Evolutionary conservation across 306 rosid species (phyloP), one percentile per base, ranked within the genome.

Genomic region (Prinsepia uniflora): DNA sequence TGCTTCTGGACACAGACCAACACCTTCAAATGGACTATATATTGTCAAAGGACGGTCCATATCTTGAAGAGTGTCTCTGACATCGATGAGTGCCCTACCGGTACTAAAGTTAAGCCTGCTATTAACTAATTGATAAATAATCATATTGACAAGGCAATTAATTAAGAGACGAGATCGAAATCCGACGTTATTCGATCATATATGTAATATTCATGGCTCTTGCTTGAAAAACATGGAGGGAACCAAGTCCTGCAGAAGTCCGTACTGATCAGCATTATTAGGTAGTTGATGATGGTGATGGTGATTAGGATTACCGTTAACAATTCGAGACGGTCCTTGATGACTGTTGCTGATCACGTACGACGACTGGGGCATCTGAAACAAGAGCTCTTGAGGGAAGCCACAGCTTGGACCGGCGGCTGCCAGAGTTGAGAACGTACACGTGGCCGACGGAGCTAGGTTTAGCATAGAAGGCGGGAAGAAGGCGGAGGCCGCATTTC

Each of bases 181-280:
- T 30, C 36, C 36, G 36, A 2, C 3, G 2, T 30, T 30, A 30
- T 30, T 30, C 36, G 36, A 30, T 30, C 30, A 24, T 24, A 24
- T 24, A 24, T 24, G 30, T 24, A 24, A 24, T 24, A 54, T 19
- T 83, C 74, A 71, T 65, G 87, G 90, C 70, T 84, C 75, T 67
- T 88, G 89, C 75, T 82, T 83, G 72, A 85, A 76, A 86, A 91
- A 86, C 82, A 86, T 83, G 40, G 96, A 81, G 65, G 95, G 89
- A 43, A 88, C 73, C 30, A 88, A 75, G 70, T 91, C 97, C 76
- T 91, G 97, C 65, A 91, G 78, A n/a, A 88, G 89, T 7, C 92
- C 97, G 10, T 76, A 80, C 56, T 82, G 88, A 62, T 78, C 73
- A 45, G 76, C 65, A 43, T 10, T 22, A 52, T 42, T 20, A 73